These are phyloP conservation scores for Xerocomus minutiporus DNA, from an alignment of 1,284 basidiomycete species.

Conservation along the genomic window DNA sequence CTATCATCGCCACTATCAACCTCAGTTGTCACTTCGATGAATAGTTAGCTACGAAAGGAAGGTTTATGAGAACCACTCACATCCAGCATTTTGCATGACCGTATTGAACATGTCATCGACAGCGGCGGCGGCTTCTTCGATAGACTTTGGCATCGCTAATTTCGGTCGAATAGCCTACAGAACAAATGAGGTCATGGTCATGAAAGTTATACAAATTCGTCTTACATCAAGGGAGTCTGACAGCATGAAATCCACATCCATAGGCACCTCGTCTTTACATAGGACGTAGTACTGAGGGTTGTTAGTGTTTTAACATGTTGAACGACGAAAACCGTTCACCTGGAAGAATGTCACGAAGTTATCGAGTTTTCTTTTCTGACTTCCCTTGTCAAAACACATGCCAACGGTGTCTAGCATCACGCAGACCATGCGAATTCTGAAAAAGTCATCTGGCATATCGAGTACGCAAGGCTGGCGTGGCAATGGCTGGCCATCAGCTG, in stretches of 20 bases:
- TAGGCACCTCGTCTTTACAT: conserved; percentile 84
- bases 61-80: conserved; percentile 34
- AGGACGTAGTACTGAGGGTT: conserved; percentile 72
- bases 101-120: conserved; percentile 85
- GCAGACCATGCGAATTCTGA: conserved; percentile 89
- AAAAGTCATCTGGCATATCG: conserved; percentile 95
- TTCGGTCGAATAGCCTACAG: conserved; percentile 77
- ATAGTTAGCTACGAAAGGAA: conserved; percentile 9
- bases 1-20: conserved; percentile 73
- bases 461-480: conserved; percentile 73
- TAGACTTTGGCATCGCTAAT: conserved; percentile 59
- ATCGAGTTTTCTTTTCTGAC: conserved; percentile 87
- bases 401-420: conserved; percentile 93
- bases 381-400: conserved; percentile 95
- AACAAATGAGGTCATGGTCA: conserved; percentile 7
- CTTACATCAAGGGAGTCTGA: conserved; percentile 86
- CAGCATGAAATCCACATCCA: conserved; percentile 98
- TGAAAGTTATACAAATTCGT: conserved; percentile 1
- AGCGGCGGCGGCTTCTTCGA: conserved; percentile 80
- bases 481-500: conserved; percentile 86
- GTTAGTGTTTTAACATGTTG: conserved; percentile 9
- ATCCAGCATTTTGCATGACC: conserved; percentile 55
- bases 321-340: conserved; percentile 41
- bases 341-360: conserved; percentile 92
- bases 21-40: conserved; percentile 37